Conservation (phyloP, 495 filamentous ascomycete genomes). For the Penicillium arizonense region DNA sequence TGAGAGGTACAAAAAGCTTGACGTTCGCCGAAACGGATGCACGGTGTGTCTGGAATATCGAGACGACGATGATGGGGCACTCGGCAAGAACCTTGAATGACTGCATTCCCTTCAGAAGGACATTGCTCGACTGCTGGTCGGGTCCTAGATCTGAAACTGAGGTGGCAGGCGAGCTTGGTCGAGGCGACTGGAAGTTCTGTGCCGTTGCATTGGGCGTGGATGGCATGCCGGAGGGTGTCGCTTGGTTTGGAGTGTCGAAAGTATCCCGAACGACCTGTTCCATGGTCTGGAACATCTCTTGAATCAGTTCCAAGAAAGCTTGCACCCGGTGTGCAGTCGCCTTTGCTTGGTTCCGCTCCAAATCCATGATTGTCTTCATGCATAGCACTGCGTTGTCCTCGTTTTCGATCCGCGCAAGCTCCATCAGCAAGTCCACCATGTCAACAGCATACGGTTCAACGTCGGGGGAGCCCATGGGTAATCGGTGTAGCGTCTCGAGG, state of each 20-base stretch:
- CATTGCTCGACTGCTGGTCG: conserved; percentile 78
- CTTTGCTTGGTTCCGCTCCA: conserved; percentile 88
- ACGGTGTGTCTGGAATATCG: conserved; percentile 92
- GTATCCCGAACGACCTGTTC: conserved; percentile 91
- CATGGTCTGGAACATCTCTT: conserved; percentile 93
- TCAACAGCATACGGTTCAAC: conserved; percentile 84
- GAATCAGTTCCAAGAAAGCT: conserved; percentile 84
- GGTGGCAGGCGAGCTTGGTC: conserved; percentile 84
- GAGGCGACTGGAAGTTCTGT: conserved; percentile 78
- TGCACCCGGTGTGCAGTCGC: conserved; percentile 78
- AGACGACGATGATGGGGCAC: conserved; percentile 98
- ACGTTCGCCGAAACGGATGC: conserved; percentile 77
- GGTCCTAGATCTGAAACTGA: conserved; percentile 71
- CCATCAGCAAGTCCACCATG: conserved; percentile 85
- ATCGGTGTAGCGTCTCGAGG: conserved; percentile 89
- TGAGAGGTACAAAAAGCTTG: conserved; percentile 86
- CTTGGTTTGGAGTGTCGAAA: conserved; percentile 71
- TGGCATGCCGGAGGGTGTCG: conserved; percentile 64
- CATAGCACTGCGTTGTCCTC: conserved; percentile 97
- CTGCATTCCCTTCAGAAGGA: conserved; percentile 87
- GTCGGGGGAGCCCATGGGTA: conserved; percentile 79
- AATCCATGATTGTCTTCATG: conserved; percentile 96
- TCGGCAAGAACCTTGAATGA: conserved; percentile 98
- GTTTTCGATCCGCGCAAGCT: conserved; percentile 84
- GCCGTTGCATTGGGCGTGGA: conserved; percentile 73